Percentiles rank a stretch among this genome's conserved stretches.
Evolutionary conservation across 495 filamentous ascomycete genomes (phyloP).

Genomic region (Xylaria palmicola): DNA sequence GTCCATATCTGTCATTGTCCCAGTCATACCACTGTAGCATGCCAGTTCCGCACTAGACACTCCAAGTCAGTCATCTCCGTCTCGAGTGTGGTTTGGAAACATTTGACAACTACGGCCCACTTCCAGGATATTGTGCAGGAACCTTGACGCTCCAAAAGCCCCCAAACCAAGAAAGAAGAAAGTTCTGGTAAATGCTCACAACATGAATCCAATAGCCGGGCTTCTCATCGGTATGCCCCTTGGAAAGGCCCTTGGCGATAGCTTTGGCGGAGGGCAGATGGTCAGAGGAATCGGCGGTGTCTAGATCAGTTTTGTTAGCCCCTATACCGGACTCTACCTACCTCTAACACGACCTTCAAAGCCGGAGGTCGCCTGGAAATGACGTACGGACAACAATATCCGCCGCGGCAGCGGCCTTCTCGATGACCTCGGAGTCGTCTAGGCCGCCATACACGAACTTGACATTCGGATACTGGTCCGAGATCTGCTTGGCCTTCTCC

Average conservation of each 20-base stretch:
- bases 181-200: no score
- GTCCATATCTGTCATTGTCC: constrained; percentile 38
- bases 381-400: constrained; percentile 66
- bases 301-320: constrained; percentile 24
- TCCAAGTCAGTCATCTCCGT: no score
- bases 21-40: constrained; percentile 48
- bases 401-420: constrained; percentile 58
- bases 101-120: no score
- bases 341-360: neutral
- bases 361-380: neutral
- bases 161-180: no score
- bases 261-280: constrained; percentile 40
- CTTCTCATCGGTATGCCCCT: constrained; percentile 44
- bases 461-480: constrained; percentile 52
- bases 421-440: constrained; percentile 55
- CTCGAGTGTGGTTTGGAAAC: no score
- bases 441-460: constrained; percentile 58
- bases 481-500: constrained; percentile 61
- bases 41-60: constrained; percentile 48
- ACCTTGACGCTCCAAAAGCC: no score
- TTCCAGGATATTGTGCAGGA: no score
- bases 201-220: constrained; percentile 51
- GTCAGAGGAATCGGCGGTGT: constrained; percentile 49
- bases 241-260: constrained; percentile 44
- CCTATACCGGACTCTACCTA: no score